phyloP scores from a whole-genome alignment of 257 asterid species.

The Scutellaria baicalensis region DNA sequence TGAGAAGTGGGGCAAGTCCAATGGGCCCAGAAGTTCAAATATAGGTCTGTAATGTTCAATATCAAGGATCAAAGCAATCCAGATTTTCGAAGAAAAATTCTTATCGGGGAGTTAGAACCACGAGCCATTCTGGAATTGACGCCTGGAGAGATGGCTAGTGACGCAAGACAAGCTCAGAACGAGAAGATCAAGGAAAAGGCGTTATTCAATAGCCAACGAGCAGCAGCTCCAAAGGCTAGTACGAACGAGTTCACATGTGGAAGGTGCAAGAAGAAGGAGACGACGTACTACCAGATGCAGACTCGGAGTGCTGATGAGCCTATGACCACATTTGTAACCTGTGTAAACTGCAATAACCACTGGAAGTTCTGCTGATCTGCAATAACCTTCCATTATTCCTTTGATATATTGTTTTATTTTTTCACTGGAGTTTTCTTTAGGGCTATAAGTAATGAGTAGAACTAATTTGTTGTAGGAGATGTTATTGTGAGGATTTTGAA shows the following conservation, averaged over 20 bases:
- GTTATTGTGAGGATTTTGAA: background rate
- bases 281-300: conserved; percentile 90
- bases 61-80: conserved; percentile 51
- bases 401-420: conserved; percentile 25
- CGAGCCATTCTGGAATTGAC: conserved; percentile 37
- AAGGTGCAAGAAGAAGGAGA: conserved; percentile 74
- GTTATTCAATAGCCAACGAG: conserved; percentile 71
- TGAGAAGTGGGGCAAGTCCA: conserved; percentile 57
- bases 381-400: background rate
- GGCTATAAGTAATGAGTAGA: background rate
- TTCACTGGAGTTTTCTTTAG: background rate
- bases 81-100: conserved; percentile 68
- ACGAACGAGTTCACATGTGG: conserved; percentile 72
- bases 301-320: conserved; percentile 99
- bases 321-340: conserved; percentile 89
- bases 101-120: conserved; percentile 56
- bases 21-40: conserved; percentile 50
- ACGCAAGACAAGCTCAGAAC: conserved; percentile 57
- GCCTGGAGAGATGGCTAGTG: conserved; percentile 92
- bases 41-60: conserved; percentile 54
- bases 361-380: conserved; percentile 76
- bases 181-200: conserved; percentile 75
- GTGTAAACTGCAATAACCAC: conserved; percentile 76
- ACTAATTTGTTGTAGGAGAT: conserved; percentile 13
- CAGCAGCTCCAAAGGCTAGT: conserved; percentile 61